Conservation (phyloP, 139 green algal genomes). For the Deuterostichococcus epilithicus region DNA sequence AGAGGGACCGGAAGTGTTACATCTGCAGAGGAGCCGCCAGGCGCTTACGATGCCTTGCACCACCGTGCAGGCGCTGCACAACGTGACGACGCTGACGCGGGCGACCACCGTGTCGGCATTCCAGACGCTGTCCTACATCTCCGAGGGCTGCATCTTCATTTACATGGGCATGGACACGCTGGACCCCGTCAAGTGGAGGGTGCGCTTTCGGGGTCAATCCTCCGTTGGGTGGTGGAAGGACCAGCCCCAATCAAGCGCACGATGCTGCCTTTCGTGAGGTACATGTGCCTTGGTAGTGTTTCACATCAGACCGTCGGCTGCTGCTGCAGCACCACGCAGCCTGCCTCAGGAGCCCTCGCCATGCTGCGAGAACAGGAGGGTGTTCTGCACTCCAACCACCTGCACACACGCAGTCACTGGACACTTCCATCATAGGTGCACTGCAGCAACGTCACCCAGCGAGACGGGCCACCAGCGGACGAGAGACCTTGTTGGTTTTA, state of each 20-base stretch:
- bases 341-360: too few relatives aligned
- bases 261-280: background rate
- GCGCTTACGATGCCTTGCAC: too few relatives aligned
- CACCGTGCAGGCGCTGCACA: conserved; percentile 45
- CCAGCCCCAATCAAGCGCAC: background rate
- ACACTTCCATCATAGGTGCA: too few relatives aligned
- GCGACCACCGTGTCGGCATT: conserved; percentile 39
- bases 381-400: too few relatives aligned
- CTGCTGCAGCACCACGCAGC: too few relatives aligned
- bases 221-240: background rate
- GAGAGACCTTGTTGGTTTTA: background rate
- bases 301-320: too few relatives aligned
- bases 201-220: background rate
- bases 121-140: conserved; percentile 57
- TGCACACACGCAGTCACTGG: too few relatives aligned
- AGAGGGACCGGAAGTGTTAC: too few relatives aligned
- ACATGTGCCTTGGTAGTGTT: background rate
- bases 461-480: too few relatives aligned
- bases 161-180: conserved; percentile 79
- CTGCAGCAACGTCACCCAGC: too few relatives aligned
- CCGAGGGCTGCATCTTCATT: conserved; percentile 79
- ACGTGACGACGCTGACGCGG: conserved; percentile 32
- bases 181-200: conserved; percentile 74
- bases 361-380: too few relatives aligned
- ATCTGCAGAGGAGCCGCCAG: too few relatives aligned